Conservation (phyloP, 176 grass and related monocot species). For the Dendrocalamus sinicus region DNA sequence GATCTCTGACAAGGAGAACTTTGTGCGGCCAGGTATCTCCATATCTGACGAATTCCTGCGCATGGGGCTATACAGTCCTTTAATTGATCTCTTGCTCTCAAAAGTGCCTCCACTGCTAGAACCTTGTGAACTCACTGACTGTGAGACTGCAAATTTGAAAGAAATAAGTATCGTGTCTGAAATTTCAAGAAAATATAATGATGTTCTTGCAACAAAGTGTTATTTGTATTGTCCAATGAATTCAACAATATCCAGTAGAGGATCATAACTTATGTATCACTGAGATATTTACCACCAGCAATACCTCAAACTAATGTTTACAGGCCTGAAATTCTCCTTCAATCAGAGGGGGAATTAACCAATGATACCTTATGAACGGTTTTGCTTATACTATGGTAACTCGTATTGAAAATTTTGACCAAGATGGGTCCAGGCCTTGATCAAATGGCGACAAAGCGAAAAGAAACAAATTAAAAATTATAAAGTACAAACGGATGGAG, state of each 20-base stretch:
- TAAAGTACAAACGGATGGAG: neutral
- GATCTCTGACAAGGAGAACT: conserved; percentile 78
- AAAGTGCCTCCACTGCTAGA: conserved; percentile 56
- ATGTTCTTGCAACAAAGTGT: neutral
- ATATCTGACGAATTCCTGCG: conserved; percentile 49
- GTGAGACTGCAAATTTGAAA: conserved; percentile 44
- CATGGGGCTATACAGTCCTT: conserved; percentile 41
- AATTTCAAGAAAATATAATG: neutral
- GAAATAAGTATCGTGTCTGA: conserved; percentile 13
- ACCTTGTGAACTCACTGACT: conserved; percentile 49
- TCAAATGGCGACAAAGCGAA: conserved; percentile 26
- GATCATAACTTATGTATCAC: neutral
- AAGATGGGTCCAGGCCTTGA: neutral
- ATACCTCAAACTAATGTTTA: neutral
- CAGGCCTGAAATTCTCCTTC: conserved; percentile 28
- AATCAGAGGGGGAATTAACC: conserved; percentile 26
- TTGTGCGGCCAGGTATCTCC: conserved; percentile 55
- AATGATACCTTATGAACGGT: conserved; percentile 3
- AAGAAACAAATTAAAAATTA: conserved; percentile 19
- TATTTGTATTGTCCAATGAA: neutral
- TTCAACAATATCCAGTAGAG: neutral
- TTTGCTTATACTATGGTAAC: conserved; percentile 6
- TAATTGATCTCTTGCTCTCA: conserved; percentile 39
- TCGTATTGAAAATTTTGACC: neutral
- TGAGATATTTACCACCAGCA: neutral